These are phyloP conservation scores for Lasiosphaeriaceae sp. DNA, from an alignment of 495 filamentous ascomycete species.

Conservation along the genomic window DNA sequence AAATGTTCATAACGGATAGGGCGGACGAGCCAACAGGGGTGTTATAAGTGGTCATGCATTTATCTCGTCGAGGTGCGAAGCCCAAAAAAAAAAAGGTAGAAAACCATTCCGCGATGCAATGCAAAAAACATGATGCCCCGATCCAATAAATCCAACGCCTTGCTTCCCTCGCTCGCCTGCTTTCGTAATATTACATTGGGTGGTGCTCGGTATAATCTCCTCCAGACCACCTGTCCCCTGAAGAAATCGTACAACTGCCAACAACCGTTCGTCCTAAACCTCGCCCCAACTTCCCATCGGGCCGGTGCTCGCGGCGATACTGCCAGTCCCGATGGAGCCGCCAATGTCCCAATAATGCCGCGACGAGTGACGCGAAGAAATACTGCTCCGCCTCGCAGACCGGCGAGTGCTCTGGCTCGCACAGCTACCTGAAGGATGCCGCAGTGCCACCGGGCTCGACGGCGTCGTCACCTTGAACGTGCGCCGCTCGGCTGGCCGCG, in stretches of 20 bases:
- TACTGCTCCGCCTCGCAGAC: conserved; percentile 53
- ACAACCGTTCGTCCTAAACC: conserved; percentile 34
- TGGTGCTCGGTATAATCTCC: too few relatives aligned
- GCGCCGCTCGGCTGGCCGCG: conserved; percentile 44
- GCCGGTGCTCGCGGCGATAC: conserved; percentile 59
- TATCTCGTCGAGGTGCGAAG: too few relatives aligned
- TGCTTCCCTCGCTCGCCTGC: conserved; percentile 9
- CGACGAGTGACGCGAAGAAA: conserved; percentile 59
- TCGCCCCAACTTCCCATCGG: conserved; percentile 74
- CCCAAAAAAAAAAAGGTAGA: not conserved
- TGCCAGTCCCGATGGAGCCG: conserved; percentile 68
- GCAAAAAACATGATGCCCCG: not conserved
- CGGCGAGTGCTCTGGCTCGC: conserved; percentile 75
- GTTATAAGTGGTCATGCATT: too few relatives aligned
- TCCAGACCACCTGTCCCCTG: too few relatives aligned
- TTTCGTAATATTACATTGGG: conserved; percentile 11
- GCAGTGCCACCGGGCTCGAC: conserved; percentile 43
- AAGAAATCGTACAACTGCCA: too few relatives aligned
- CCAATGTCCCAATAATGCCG: conserved; percentile 81
- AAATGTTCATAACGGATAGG: too few relatives aligned
- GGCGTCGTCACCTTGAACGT: conserved; percentile 50
- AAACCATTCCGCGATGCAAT: conserved; percentile 9
- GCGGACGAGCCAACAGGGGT: too few relatives aligned
- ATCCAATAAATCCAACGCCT: conserved; percentile 9
- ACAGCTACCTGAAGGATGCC: conserved; percentile 61